Conservation (phyloP, 2,329 filamentous ascomycete genomes). For the Xylaria sp. region DNA sequence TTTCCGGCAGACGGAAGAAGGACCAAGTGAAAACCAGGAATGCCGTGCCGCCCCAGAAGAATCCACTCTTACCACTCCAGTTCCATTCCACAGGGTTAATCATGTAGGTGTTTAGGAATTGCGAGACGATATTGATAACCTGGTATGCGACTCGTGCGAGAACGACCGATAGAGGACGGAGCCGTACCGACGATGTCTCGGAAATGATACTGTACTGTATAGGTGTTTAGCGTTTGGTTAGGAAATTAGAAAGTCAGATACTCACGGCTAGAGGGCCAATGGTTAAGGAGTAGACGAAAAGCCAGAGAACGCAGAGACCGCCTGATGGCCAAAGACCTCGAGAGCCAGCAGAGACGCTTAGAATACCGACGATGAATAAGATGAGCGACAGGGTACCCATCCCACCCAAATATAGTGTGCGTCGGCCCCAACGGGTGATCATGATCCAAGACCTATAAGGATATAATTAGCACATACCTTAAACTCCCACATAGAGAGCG, state of each 20-base stretch:
- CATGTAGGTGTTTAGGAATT: slow-evolving; percentile 47
- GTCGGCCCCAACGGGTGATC: slow-evolving; percentile 47
- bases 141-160: slow-evolving; percentile 53
- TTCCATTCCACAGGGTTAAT: slow-evolving; percentile 47
- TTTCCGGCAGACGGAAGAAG: slow-evolving; percentile 58
- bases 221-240: slow-evolving; percentile 13
- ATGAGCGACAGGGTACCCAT: slow-evolving; percentile 45
- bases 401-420: slow-evolving; percentile 48
- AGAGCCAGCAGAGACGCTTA: slow-evolving; percentile 50
- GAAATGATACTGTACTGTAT: slow-evolving; percentile 51
- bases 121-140: slow-evolving; percentile 50
- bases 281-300: slow-evolving; percentile 53
- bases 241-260: neutral
- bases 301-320: slow-evolving; percentile 51
- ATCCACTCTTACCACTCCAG: slow-evolving; percentile 49
- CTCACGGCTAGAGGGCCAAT: slow-evolving; percentile 54
- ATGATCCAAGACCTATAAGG: slow-evolving; percentile 48
- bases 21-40: slow-evolving; percentile 54
- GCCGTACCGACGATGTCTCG: slow-evolving; percentile 54
- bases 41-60: slow-evolving; percentile 51
- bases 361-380: slow-evolving; percentile 47
- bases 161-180: slow-evolving; percentile 53
- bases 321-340: slow-evolving; percentile 50
- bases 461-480: slow-evolving; percentile 22
- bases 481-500: neutral